phyloP scores from a whole-genome alignment of 768 basidiomycete genomes.

The Gymnopilus dilepis region DNA sequence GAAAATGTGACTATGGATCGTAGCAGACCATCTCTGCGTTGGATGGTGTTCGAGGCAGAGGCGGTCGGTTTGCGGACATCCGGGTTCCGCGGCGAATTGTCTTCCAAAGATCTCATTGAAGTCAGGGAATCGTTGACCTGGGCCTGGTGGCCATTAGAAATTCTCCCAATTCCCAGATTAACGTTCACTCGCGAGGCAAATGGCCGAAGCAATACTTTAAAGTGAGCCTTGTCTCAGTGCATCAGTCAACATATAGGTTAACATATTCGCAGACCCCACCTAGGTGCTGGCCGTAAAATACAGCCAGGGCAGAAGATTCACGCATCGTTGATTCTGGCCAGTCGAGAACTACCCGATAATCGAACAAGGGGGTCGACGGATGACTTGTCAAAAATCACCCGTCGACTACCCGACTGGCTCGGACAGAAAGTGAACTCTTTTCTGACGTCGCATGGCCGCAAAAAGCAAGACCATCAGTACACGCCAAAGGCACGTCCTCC shows the following conservation, averaged over 20 bases:
- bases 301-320: slow-evolving; percentile 26
- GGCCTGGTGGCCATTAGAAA: slow-evolving; percentile 24
- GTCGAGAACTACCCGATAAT: too few species aligned
- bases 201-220: slow-evolving; percentile 9
- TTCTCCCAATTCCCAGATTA: slow-evolving; percentile 8
- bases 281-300: slow-evolving; percentile 21
- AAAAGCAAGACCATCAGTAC: slow-evolving; percentile 7
- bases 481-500: slow-evolving; percentile 21
- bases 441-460: too few species aligned
- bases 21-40: slow-evolving; percentile 23
- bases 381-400: too few species aligned
- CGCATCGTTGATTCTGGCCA: slow-evolving; percentile 16
- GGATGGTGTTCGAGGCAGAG: slow-evolving; percentile 31
- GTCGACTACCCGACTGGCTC: too few species aligned
- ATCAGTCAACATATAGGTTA: background rate
- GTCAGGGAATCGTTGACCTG: slow-evolving; percentile 24
- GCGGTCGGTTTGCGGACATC: slow-evolving; percentile 20
- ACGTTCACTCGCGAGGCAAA: slow-evolving; percentile 2
- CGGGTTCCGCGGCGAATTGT: slow-evolving; percentile 14
- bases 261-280: slow-evolving; percentile 18
- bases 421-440: too few species aligned
- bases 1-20: slow-evolving; percentile 24
- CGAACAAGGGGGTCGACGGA: too few species aligned
- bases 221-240: background rate
- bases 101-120: background rate